phyloP scores from a whole-genome alignment of 169 alveolate genomes.

The Eimeria zaria region DNA sequence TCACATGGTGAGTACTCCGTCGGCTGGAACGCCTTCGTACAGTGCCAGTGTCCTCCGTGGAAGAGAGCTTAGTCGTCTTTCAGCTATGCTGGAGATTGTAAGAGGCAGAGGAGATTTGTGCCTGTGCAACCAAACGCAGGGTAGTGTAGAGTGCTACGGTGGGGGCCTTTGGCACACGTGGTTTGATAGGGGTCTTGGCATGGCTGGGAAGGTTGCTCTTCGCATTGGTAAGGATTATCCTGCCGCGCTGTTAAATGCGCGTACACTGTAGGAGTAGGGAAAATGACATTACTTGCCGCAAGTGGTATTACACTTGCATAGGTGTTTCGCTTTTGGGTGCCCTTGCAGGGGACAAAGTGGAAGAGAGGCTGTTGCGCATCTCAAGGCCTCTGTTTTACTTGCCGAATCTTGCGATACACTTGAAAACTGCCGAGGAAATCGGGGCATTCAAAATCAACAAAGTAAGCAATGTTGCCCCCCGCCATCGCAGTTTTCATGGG shows the following conservation, averaged over 20 bases:
- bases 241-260: not conserved
- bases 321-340: not conserved
- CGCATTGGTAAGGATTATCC: constrained; percentile 2
- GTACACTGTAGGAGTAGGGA: not conserved
- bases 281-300: not conserved
- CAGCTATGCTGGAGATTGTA: not conserved
- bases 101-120: not conserved
- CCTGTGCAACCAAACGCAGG: constrained; percentile 83
- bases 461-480: not conserved
- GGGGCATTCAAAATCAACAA: constrained; percentile 89
- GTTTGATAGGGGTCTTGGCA: constrained; percentile 98
- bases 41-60: not conserved
- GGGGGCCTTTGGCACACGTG: constrained; percentile 99
- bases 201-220: constrained; percentile 96
- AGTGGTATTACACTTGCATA: not conserved
- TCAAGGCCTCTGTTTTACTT: constrained; percentile 94
- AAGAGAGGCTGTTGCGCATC: constrained; percentile 88
- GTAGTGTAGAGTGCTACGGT: constrained; percentile 96
- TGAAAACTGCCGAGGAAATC: constrained; percentile 94
- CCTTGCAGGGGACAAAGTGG: constrained; percentile 35
- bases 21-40: not conserved
- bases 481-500: not conserved
- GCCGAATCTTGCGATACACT: constrained; percentile 97
- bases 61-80: not conserved
- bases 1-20: constrained; percentile 31